phyloP scores from a whole-genome alignment of 2,329 filamentous ascomycete genomes.

The Cytospora schulzeri region DNA sequence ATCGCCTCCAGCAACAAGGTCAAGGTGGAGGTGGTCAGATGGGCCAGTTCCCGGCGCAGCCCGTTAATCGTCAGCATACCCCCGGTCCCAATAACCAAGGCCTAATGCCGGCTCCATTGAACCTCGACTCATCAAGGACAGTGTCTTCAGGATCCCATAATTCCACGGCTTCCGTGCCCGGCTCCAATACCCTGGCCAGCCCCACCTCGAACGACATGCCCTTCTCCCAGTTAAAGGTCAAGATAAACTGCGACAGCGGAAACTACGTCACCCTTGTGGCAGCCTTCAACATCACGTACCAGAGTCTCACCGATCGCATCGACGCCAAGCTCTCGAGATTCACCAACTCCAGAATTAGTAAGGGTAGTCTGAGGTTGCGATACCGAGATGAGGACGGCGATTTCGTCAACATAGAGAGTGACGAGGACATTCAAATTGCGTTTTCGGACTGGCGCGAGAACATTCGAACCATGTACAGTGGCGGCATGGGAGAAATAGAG shows the following conservation, averaged over 20 bases:
- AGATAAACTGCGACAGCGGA: constrained; percentile 82
- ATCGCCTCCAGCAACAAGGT: constrained; percentile 53
- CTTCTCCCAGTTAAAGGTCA: constrained; percentile 85
- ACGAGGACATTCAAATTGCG: constrained; percentile 94
- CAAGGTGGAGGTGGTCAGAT: constrained; percentile 52
- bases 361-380: constrained; percentile 80
- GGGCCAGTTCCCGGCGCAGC: constrained; percentile 59
- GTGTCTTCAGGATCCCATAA: constrained; percentile 38
- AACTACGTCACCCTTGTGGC: constrained; percentile 96
- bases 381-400: constrained; percentile 94
- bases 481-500: constrained; percentile 85
- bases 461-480: constrained; percentile 56
- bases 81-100: constrained; percentile 41
- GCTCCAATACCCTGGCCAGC: constrained; percentile 36
- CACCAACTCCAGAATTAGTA: constrained; percentile 80
- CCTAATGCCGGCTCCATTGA: constrained; percentile 39
- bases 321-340: constrained; percentile 91
- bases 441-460: constrained; percentile 92
- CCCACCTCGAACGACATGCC: constrained; percentile 52
- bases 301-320: constrained; percentile 90
- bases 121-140: constrained; percentile 35
- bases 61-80: constrained; percentile 51
- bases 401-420: constrained; percentile 88
- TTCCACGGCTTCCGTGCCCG: constrained; percentile 39
- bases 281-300: constrained; percentile 91